Evolutionary conservation across 805 yeast genomes (phyloP).

Genomic region (Wickerhamomyces ciferrii): DNA sequence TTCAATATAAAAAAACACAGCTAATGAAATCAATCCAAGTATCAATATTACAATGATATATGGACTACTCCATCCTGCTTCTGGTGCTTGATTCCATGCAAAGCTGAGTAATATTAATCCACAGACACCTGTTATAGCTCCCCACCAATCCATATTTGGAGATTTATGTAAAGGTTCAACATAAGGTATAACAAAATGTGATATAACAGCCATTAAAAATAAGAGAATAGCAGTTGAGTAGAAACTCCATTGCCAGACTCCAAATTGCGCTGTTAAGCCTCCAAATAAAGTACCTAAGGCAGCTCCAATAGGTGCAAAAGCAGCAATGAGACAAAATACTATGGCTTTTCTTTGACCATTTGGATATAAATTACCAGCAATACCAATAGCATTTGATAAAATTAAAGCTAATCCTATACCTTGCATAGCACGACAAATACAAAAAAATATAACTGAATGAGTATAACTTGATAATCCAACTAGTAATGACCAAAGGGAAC

Average conservation of each 20-base stretch:
- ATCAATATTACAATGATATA: conserved; percentile 55
- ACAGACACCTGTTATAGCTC: conserved; percentile 48
- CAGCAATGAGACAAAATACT: conserved; percentile 50
- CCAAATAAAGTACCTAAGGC: conserved; percentile 46
- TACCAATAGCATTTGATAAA: conserved; percentile 56
- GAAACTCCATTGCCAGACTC: conserved; percentile 47
- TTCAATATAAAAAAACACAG: conserved; percentile 46
- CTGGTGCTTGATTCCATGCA: conserved; percentile 73
- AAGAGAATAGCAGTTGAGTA: conserved; percentile 35
- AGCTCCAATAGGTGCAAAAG: conserved; percentile 60
- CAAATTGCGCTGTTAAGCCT: conserved; percentile 37
- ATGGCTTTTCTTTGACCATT: conserved; percentile 44
- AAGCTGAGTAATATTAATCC: conserved; percentile 63
- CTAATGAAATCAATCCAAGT: conserved; percentile 38
- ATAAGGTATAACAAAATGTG: conserved; percentile 29
- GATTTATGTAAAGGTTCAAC: conserved; percentile 11
- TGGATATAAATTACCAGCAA: conserved; percentile 41
- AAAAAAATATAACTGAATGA: conserved; percentile 43
- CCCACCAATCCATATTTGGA: conserved; percentile 42
- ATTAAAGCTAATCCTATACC: conserved; percentile 57
- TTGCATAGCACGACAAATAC: conserved; percentile 49
- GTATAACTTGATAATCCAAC: conserved; percentile 54
- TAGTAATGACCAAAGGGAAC: conserved; percentile 51
- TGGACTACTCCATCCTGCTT: conserved; percentile 57
- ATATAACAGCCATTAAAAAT: conserved; percentile 22